Conservation (phyloP, 1,284 basidiomycete genomes). For the Ganoderma lucidum region DNA sequence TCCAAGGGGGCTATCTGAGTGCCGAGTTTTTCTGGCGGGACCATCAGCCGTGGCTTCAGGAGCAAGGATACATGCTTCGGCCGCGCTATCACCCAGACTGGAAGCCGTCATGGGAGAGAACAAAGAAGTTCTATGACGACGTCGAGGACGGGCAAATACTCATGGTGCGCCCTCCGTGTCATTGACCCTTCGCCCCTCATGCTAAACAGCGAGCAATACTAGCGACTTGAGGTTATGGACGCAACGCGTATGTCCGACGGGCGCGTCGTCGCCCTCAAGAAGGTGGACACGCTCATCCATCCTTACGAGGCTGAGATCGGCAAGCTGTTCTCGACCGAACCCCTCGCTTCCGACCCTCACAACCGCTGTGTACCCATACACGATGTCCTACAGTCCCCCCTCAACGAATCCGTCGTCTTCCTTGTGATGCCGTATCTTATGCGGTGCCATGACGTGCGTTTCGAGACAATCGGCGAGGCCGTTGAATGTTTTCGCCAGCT, state of each 20-base stretch:
- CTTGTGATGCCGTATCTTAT: slow-evolving; percentile 41
- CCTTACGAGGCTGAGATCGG: slow-evolving; percentile 30
- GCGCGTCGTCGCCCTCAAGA: slow-evolving; percentile 22
- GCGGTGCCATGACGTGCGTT: slow-evolving; percentile 29
- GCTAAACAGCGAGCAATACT: background rate
- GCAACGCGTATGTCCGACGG: slow-evolving; percentile 14
- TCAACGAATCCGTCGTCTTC: slow-evolving; percentile 26
- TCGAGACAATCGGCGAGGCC: slow-evolving; percentile 35
- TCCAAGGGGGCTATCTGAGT: background rate
- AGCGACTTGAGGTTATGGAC: slow-evolving; percentile 4
- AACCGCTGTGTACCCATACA: slow-evolving; percentile 42
- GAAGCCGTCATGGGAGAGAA: slow-evolving; percentile 26
- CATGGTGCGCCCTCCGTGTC: background rate
- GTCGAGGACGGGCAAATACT: slow-evolving; percentile 22
- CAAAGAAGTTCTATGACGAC: background rate
- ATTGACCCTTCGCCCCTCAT: background rate
- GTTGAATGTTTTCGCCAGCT: slow-evolving; percentile 28
- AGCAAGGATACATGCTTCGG: slow-evolving; percentile 30
- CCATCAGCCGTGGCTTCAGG: slow-evolving; percentile 26
- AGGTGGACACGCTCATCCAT: background rate
- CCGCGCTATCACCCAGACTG: slow-evolving; percentile 29
- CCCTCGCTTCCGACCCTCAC: slow-evolving; percentile 27
- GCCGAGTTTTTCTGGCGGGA: slow-evolving; percentile 19
- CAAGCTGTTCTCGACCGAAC: slow-evolving; percentile 13
- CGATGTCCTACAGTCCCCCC: slow-evolving; percentile 32